Evolutionary conservation across 371 early-diverging fungal genomes (phyloP), one percentile per base, ranked within the genome.

Genomic region (Mucor lusitanicus): DNA sequence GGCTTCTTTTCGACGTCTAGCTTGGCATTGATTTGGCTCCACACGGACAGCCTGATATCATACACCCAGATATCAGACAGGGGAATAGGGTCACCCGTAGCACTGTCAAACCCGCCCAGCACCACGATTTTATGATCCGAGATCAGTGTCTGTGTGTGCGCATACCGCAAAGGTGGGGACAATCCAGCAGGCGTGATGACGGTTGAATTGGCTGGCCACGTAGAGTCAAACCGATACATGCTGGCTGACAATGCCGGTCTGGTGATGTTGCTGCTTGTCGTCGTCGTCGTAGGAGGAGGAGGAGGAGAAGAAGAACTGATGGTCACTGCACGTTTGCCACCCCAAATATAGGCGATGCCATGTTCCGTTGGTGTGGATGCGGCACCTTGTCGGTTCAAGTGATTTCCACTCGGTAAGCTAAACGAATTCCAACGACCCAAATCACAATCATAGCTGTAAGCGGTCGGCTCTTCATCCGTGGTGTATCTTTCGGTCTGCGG

Each of bases 311-410:
- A 63, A 13, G 64, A 21, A 17, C 53, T 17, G 6, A 40, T 54
- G 11, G 50, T 23, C 30, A 40, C 59, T 3, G 76, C 63, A 25
- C 73, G 58, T 61, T 78, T 81, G 46, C 81, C 81, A 39, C 81
- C 81, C 81, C 81, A 81, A 50, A 81, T 69, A 74, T 78, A 76
- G 56, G 78, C 71, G 21, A 70, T 59, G 19, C 81, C 81, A 44
- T 70, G 53, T n/a, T 48, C 65, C 5, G 70, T 69, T 6, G 72
- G 53, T 1, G 81, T 70, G 23, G 66, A 68, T 17, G 71, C 78
- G 33, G 81, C 76, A 27, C 76, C 78, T 62, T 78, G 77, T 42
- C 78, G 72, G 64, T 71, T 72, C 21, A 78, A 54, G 35, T 66
- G 69, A 62, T 76, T 74, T 7, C 62, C 65, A 40, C 59, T 66